Percentiles rank a stretch among this genome's conserved stretches.
phyloP scores from a whole-genome alignment of 202 grass and related monocot species.

The Cymbopogon flexuosus region DNA sequence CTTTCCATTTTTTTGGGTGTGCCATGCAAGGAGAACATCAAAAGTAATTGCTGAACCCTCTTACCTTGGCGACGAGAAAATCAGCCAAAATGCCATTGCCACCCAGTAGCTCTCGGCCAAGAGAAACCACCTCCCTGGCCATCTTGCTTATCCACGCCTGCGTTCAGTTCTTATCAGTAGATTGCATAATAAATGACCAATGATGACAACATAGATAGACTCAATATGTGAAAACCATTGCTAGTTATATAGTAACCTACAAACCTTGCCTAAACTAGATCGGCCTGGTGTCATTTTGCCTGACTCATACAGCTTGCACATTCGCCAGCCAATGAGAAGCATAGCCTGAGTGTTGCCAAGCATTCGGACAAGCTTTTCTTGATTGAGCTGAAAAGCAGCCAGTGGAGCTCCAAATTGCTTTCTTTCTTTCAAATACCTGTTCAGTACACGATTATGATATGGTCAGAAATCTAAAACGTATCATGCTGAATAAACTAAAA shows the following conservation, averaged over 20 bases:
- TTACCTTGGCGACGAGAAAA: conserved; percentile 97
- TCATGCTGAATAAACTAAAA: background rate
- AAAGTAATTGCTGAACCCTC: background rate
- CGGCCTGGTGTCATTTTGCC: conserved; percentile 93
- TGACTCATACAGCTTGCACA: conserved; percentile 93
- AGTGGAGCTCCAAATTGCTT: conserved; percentile 92
- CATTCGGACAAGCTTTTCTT: conserved; percentile 96
- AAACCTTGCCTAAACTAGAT: conserved; percentile 87
- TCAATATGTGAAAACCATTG: background rate
- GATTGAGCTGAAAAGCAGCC: conserved; percentile 93
- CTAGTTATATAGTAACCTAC: conserved; percentile 11
- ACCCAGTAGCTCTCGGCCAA: conserved; percentile 81
- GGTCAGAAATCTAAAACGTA: conserved; percentile 2
- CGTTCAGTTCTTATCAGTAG: conserved; percentile 4
- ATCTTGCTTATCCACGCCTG: conserved; percentile 80
- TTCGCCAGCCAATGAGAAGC: conserved; percentile 87
- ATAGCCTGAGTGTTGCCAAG: conserved; percentile 95
- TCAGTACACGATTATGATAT: background rate
- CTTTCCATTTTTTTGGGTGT: background rate
- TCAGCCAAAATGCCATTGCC: conserved; percentile 96
- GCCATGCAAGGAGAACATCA: background rate
- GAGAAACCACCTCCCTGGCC: conserved; percentile 77
- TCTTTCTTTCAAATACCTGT: conserved; percentile 94
- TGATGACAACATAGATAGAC: background rate
- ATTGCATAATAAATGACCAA: background rate